Base-by-base conservation (phyloP, 805 yeast species). In the Schwanniomyces pseudopolymorphus region DNA sequence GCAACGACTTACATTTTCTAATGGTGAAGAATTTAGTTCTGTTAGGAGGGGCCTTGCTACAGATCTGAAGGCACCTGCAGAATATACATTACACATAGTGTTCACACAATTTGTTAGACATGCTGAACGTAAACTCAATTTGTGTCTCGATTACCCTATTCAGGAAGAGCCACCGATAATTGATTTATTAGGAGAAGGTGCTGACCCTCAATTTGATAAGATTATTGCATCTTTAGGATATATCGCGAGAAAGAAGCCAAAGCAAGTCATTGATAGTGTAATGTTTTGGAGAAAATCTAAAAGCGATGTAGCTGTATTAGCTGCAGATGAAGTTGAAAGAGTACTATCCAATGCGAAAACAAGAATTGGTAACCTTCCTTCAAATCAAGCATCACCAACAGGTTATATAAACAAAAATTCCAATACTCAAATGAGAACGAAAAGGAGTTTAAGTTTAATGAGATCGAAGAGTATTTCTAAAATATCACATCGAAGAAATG, bases 281-380 rank as follows among this genome's bases (percentile, higher is more conserved):
- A 91, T 94, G 98, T 91, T 88, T 61, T 94, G 99, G 99, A 78
- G 98, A 49, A 89, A 92, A 62, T 82, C 92, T 1, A 94, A 94
- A 64, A 84, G 95, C 11, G 98, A 92, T 56, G 84, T 87, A 3
- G 89, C 96, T 1, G 57, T 68, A 4, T 58, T 72, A 64, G 78
- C 77, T 2, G 70, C 74, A 2, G 50, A 60, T 1, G 77, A 72
- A 45, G 70, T 72, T 13, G 78, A 72, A 35, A 59, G 62, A 39
- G 59, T 59, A 2, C 39, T 65, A 25, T 38, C 46, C 13, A 46
- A 51, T 2, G 79, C 81, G 24, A 70, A 78, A 64, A 82, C 25
- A 4, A 36, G 24, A 19, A 36, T 36, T 10, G 14, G 8, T 9
- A 20, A 20, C n/a, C 2, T 14, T 6, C 13, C 31, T 24, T 39